Evolutionary conservation across 202 grass and related monocot genomes (phyloP).

Genomic region (Panicum virgatum): DNA sequence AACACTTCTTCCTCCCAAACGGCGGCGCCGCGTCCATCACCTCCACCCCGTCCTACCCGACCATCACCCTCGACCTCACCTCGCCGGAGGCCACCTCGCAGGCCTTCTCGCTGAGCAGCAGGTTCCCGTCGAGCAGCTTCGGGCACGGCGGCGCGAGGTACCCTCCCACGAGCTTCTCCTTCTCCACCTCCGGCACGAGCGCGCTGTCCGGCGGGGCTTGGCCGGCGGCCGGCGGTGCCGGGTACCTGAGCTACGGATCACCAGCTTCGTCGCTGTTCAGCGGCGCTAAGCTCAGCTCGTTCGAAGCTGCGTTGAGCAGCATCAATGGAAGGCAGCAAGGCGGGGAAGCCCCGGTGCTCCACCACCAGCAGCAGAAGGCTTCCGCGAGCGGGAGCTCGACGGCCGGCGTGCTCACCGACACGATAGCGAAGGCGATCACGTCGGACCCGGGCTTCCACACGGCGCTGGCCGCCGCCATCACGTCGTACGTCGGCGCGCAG

Average conservation of each 20-base stretch:
- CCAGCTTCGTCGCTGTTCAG: conserved; percentile 31
- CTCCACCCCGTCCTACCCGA: conserved; percentile 65
- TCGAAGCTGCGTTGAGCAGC: conserved; percentile 25
- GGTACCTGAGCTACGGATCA: conserved; percentile 54
- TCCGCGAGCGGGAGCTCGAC: conserved; percentile 2
- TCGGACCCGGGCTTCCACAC: conserved; percentile 79
- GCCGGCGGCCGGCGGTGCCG: conserved; percentile 23
- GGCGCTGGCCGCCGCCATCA: conserved; percentile 70
- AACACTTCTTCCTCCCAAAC: conserved; percentile 49
- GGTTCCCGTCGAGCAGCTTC: conserved; percentile 30
- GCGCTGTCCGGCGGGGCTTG: conserved; percentile 33
- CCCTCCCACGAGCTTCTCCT: conserved; percentile 67
- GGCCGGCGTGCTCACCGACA: conserved; percentile 50
- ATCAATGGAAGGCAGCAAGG: conserved; percentile 35
- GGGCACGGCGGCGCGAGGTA: conserved; percentile 34
- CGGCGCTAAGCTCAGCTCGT: conserved; percentile 39
- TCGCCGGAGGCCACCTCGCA: conserved; percentile 42
- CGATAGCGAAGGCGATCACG: conserved; percentile 88
- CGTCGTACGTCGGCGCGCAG: conserved; percentile 69
- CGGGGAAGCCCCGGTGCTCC: conserved; percentile 2
- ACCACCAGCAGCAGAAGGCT: conserved; percentile 48
- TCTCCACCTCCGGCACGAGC: conserved; percentile 54
- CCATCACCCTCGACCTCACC: conserved; percentile 72
- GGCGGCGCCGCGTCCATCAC: conserved; percentile 50
- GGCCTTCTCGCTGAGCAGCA: conserved; percentile 34